Evolutionary conservation across 2,329 filamentous ascomycete species (phyloP).

Genomic region (Cordyceps cateniannulata): DNA sequence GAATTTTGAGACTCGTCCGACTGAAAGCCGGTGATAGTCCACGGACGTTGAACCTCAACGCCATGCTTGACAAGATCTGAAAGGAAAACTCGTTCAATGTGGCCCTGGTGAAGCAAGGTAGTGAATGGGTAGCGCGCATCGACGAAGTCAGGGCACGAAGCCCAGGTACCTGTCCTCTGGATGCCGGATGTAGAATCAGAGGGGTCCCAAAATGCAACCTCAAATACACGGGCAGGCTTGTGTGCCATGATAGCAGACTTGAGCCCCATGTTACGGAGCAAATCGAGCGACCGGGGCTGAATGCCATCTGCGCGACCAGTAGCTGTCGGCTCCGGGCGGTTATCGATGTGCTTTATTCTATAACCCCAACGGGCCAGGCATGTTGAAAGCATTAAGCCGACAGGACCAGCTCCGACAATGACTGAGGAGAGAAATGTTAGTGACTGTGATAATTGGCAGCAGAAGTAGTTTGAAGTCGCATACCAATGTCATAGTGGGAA

Average conservation of each 20-base stretch:
- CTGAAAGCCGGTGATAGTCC: slow-evolving; percentile 55
- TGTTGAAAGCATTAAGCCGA: slow-evolving; percentile 80
- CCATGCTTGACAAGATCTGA: slow-evolving; percentile 57
- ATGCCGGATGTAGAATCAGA: slow-evolving; percentile 50
- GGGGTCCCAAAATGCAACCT: slow-evolving; percentile 69
- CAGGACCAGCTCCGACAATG: slow-evolving; percentile 83
- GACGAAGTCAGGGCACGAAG: slow-evolving; percentile 80
- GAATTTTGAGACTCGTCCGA: slow-evolving; percentile 49
- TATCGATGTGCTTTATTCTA: slow-evolving; percentile 92
- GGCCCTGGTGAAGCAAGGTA: slow-evolving; percentile 63
- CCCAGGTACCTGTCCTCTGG: slow-evolving; percentile 66
- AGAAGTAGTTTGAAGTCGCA: neutral
- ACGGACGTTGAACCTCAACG: slow-evolving; percentile 55
- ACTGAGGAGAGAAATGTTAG: slow-evolving; percentile 43
- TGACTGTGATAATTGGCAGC: neutral
- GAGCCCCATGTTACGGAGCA: slow-evolving; percentile 82
- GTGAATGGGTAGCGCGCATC: slow-evolving; percentile 66
- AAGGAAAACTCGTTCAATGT: slow-evolving; percentile 65
- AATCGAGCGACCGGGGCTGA: slow-evolving; percentile 80
- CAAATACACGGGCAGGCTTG: slow-evolving; percentile 78
- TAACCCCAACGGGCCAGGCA: slow-evolving; percentile 90
- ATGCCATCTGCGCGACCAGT: slow-evolving; percentile 89
- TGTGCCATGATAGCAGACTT: slow-evolving; percentile 84
- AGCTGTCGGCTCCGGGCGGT: slow-evolving; percentile 73
- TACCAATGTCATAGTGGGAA: slow-evolving; percentile 39